Base-by-base conservation (phyloP, 352 stramenopile species). In the Pythium periplocum region DNA sequence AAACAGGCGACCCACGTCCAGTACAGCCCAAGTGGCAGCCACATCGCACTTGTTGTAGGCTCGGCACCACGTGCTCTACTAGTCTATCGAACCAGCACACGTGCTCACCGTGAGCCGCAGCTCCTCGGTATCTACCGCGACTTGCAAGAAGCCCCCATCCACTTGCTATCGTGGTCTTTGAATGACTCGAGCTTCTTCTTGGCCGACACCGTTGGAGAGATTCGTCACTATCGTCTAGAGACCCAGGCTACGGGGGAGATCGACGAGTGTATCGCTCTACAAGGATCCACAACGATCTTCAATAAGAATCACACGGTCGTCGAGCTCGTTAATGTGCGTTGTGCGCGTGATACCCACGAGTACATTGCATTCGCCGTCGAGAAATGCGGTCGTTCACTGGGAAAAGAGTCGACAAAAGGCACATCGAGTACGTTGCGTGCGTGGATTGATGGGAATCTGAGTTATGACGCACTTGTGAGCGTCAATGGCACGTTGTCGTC, bases 1-100 rank as follows among this genome's bases (percentile, higher is more conserved):
- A 88, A 87, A 36, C 78, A 89, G 37, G 67, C 85, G 11, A 73
- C 71, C 2, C 67, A 83, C 4, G 69, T 85, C 5, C 64, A 71
- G 30, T 92, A 92, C 62, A 87, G 74, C 36, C 51, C 68, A 9
- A 88, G 64, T 11, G 81, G 81, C 1, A 77, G 62, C 26, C 60
- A 81, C 17, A 26, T 26, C 17, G 17, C 17, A 26, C 17, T 26
- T 26, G 73, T 89, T 48, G 65, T 66, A 10, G 62, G 62, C 1
- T 54, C 69, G 1, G 53, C 59, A 1, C 71, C 69, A 44, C 75
- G 75, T 35, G 52, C 49, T 5, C 56, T 92, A 10, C 75, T 74
- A 42, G 56, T 90, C 4, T 92, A 87, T 52, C 64, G 61, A 34
- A 68, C 55, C 30, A 77, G 68, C 40, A 71, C 57, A 6, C 66